Percentiles rank a stretch among this genome's conserved stretches.
These are phyloP conservation scores for Saccharomyces pastorianus DNA, from an alignment of 1,139 yeast species.

Conservation along the genomic window DNA sequence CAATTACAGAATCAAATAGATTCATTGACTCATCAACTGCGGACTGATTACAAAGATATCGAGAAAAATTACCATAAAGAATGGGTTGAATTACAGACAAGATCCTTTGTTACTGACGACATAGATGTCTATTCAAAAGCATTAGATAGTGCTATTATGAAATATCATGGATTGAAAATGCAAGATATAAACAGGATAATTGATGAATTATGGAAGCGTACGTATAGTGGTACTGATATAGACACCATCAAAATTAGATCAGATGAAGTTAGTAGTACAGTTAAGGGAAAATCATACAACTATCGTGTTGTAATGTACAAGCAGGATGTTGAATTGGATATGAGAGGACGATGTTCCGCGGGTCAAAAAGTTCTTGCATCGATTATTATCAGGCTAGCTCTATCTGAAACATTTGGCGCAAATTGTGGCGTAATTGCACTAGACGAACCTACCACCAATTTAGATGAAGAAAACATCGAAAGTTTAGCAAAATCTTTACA, in stretches of 20 bases:
- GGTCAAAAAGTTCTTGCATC: constrained; percentile 96
- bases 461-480: constrained; percentile 84
- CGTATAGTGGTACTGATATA: constrained; percentile 92
- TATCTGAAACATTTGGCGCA: constrained; percentile 92
- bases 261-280: constrained; percentile 51
- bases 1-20: constrained; percentile 71
- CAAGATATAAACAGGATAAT: constrained; percentile 80
- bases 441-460: constrained; percentile 96
- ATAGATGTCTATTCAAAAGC: constrained; percentile 76
- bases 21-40: constrained; percentile 49
- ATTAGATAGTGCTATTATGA: constrained; percentile 88
- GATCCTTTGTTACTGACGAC: constrained; percentile 74
- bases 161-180: constrained; percentile 86
- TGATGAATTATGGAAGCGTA: constrained; percentile 87
- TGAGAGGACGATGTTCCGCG: constrained; percentile 97
- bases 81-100: constrained; percentile 71
- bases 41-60: constrained; percentile 62
- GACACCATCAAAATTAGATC: constrained; percentile 83
- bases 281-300: constrained; percentile 69
- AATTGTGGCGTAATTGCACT: constrained; percentile 93
- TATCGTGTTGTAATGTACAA: constrained; percentile 94
- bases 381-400: constrained; percentile 79
- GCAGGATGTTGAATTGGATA: constrained; percentile 84
- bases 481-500: constrained; percentile 77
- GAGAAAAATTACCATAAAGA: constrained; percentile 58